A percentile compares a stretch with the other conserved stretches of the same genome.
These are phyloP conservation scores for Platanthera zijinensis DNA, from an alignment of 106 monocot species.

Conservation along the genomic window DNA sequence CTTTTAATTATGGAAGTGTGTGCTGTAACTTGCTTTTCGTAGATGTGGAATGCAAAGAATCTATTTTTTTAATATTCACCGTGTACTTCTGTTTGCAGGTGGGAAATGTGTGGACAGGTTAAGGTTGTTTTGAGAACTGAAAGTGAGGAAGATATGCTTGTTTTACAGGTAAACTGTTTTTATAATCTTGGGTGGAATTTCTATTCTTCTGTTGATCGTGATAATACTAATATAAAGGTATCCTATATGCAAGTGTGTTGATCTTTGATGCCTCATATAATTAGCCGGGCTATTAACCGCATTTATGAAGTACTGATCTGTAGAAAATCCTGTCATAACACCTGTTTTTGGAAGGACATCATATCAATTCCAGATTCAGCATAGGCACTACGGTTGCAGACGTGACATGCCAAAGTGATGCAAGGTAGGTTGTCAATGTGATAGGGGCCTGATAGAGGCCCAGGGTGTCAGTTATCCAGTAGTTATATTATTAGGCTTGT, in stretches of 20 bases:
- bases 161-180: conserved; percentile 51
- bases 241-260: background rate
- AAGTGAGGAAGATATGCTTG: conserved; percentile 91
- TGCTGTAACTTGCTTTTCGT: background rate
- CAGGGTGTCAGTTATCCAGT: too few species aligned
- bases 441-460: too few species aligned
- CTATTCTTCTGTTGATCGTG: background rate
- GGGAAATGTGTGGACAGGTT: conserved; percentile 97
- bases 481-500: too few species aligned
- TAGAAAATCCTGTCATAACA: background rate
- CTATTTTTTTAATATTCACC: background rate
- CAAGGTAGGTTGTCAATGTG: too few species aligned
- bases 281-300: background rate
- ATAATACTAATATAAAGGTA: background rate
- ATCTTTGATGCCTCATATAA: background rate
- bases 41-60: background rate
- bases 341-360: background rate
- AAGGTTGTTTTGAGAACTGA: conserved; percentile 94
- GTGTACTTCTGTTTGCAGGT: conserved; percentile 35
- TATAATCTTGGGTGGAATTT: background rate
- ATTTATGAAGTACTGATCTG: background rate
- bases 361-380: background rate
- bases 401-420: too few species aligned
- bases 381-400: too few species aligned
- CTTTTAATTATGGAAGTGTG: background rate